A percentile compares a stretch with the other conserved stretches of the same genome.
phyloP scores from a whole-genome alignment of 305 asterid genomes.

The Rubia balearica region DNA sequence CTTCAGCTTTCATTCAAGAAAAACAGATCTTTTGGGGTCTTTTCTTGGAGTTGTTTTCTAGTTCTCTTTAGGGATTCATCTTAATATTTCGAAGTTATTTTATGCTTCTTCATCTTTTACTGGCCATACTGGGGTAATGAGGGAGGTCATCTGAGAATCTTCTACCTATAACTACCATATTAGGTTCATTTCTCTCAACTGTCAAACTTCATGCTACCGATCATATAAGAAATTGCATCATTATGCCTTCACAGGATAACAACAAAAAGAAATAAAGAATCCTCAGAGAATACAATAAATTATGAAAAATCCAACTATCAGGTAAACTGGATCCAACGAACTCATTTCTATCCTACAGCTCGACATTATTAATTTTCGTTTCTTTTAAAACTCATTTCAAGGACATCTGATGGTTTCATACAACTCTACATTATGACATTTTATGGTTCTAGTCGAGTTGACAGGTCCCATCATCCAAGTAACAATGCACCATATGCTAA shows the following conservation, averaged over 20 bases:
- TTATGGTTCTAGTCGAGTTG: not conserved
- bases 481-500: not conserved
- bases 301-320: not conserved
- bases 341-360: not conserved
- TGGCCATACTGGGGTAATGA: not conserved
- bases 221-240: not conserved
- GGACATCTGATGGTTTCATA: not conserved
- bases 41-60: not conserved
- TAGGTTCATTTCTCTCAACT: not conserved
- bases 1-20: not conserved
- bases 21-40: not conserved
- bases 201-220: not conserved
- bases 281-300: not conserved
- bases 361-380: not conserved
- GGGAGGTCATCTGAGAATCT: not conserved
- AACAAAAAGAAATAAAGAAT: too few species aligned
- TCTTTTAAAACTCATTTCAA: not conserved
- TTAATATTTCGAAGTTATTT: too few species aligned
- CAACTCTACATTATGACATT: not conserved
- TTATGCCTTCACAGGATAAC: not conserved
- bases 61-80: not conserved
- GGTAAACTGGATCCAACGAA: not conserved
- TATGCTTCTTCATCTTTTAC: not conserved
- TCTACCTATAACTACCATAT: not conserved
- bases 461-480: not conserved